A percentile compares a stretch with the other conserved stretches of the same genome.
phyloP scores from a whole-genome alignment of 2,329 filamentous ascomycete genomes.

The Beauveria medogensis region DNA sequence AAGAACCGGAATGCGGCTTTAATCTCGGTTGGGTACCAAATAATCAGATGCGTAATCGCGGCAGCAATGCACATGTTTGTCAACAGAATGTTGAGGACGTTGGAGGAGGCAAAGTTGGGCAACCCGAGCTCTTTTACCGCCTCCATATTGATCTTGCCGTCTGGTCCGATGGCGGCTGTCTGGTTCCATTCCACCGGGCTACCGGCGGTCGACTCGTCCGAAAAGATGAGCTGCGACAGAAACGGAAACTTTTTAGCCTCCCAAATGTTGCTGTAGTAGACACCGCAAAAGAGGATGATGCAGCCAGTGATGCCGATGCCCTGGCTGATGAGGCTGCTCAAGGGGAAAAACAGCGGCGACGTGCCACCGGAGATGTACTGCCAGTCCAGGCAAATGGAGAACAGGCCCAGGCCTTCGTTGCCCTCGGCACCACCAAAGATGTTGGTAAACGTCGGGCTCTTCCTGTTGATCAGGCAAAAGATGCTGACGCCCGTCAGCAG shows the following conservation, averaged over 20 bases:
- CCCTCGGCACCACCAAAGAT: slow-evolving; percentile 39
- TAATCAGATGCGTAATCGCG: slow-evolving; percentile 24
- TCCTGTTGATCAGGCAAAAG: slow-evolving; percentile 37
- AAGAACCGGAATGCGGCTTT: slow-evolving; percentile 16
- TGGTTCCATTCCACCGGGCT: slow-evolving; percentile 33
- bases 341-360: slow-evolving; percentile 29
- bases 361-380: slow-evolving; percentile 30
- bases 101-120: slow-evolving; percentile 33
- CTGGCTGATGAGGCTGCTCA: slow-evolving; percentile 30
- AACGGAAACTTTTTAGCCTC: slow-evolving; percentile 14
- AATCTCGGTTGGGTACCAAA: slow-evolving; percentile 19
- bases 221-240: slow-evolving; percentile 31
- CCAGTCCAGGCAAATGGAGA: slow-evolving; percentile 33
- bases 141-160: slow-evolving; percentile 18
- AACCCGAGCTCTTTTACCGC: slow-evolving; percentile 27
- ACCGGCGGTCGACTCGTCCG: slow-evolving; percentile 25
- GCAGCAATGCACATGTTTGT: slow-evolving; percentile 40
- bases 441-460: slow-evolving; percentile 36
- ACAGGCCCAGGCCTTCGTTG: slow-evolving; percentile 31
- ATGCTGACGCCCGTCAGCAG: slow-evolving; percentile 27
- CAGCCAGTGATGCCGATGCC: slow-evolving; percentile 29
- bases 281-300: slow-evolving; percentile 26
- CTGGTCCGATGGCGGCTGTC: slow-evolving; percentile 29
- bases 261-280: slow-evolving; percentile 20
- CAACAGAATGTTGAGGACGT: slow-evolving; percentile 32